Base-by-base conservation (phyloP, 768 basidiomycete genomes). In the Tylopilus balloui region DNA sequence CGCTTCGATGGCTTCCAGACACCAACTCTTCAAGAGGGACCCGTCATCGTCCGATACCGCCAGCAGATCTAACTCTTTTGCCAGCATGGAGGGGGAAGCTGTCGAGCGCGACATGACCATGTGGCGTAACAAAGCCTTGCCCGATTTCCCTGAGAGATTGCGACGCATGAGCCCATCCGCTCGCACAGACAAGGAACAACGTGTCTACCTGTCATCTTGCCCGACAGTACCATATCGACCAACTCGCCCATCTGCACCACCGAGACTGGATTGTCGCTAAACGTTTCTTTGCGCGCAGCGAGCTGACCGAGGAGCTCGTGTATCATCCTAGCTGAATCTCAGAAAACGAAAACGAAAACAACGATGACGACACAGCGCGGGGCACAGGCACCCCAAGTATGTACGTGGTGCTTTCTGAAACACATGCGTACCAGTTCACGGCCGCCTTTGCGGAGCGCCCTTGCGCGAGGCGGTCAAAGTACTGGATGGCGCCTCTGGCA, bases 251-350 rank as follows among this genome's bases (percentile, higher is more conserved):
- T 71, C 57, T 88, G 83, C 11, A 62, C 67, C 0, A 75, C 68
- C 6, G 83, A 74, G 11, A 96, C 59, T 0, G 82, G 73, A 46
- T 85, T 85, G 8, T 80, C 72, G 31, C 65, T 62, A 63, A 84
- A 81, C 29, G 80, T 76, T 17, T 75, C 73, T 39, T 78, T 72
- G 35, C 79, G 77, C 2, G 75, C 73, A 1, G 84, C 71, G 3
- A 97, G 74, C 55, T 87, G 85, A 0, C 92, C 92, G 2, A 94
- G 70, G 0, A 96, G 74, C 52, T 94, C 90, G 51, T 98, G 89
- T 3, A 83, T 82, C 69, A 97, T 79, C 92, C 93, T 95, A 60
- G 12, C 41, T 24, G 14, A n/a, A 19, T 36, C 41, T 40, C 29
- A 47, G 15, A 46, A 28, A 27, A 19, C 20, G 11, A n/a, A 25